Conservation (phyloP, 116 monocot genomes). For the Trichopus zeylanicus region DNA sequence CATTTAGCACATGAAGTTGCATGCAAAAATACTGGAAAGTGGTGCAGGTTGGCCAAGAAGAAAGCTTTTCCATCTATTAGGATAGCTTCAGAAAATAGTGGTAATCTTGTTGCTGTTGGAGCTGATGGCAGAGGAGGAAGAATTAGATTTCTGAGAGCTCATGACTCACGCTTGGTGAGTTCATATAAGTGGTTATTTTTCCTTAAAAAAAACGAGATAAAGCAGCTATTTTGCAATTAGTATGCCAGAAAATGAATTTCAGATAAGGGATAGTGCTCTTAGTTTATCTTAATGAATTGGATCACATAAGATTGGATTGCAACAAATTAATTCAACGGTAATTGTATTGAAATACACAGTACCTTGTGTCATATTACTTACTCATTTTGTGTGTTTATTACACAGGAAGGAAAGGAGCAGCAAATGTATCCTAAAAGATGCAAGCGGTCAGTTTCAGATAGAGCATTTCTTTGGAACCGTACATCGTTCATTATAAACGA, state of each 20-base stretch:
- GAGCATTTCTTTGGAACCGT: slow-evolving; percentile 55
- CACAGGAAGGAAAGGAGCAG: slow-evolving; percentile 22
- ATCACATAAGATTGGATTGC: no score
- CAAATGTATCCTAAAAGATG: slow-evolving; percentile 3
- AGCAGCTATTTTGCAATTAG: no score
- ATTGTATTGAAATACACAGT: no score
- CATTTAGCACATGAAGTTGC: slow-evolving; percentile 18
- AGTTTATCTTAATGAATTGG: no score
- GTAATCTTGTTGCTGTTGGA: slow-evolving; percentile 68
- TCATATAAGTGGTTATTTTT: no score
- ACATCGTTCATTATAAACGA: no score
- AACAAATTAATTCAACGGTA: no score
- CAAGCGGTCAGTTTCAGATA: slow-evolving; percentile 44
- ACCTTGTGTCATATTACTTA: no score
- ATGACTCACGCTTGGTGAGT: slow-evolving; percentile 32
- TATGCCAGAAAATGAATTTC: no score
- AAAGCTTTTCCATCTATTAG: slow-evolving; percentile 4
- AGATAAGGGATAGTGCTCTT: no score
- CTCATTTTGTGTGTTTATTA: no score
- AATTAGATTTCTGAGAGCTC: slow-evolving; percentile 56
- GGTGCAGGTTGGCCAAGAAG: slow-evolving; percentile 30
- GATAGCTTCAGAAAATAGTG: slow-evolving; percentile 16
- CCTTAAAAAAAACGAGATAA: no score
- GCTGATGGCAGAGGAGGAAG: slow-evolving; percentile 87
- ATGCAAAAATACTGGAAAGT: slow-evolving; percentile 35